Evolutionary conservation across 129 eudicot genomes (phyloP).

Genomic region (carrot (Daucus carota)): DNA sequence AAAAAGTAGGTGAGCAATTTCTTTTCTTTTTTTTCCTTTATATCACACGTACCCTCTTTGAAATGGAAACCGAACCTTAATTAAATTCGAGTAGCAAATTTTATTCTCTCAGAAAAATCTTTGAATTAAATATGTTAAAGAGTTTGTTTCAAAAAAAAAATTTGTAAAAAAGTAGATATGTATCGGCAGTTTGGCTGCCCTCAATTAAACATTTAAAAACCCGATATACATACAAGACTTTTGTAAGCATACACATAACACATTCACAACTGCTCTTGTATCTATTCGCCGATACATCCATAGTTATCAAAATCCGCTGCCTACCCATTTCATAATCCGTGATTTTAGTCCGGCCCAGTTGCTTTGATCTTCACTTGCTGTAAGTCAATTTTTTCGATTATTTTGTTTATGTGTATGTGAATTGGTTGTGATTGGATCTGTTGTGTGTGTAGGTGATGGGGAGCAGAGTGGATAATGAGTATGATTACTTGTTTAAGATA

Average conservation of each 20-base stretch:
- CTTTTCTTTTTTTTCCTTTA: no score
- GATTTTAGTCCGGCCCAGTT: constrained; percentile 1
- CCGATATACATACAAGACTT: background rate
- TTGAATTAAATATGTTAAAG: background rate
- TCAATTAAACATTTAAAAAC: background rate
- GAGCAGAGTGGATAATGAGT: constrained; percentile 10
- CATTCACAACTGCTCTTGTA: background rate
- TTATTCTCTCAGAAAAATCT: background rate
- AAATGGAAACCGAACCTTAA: background rate
- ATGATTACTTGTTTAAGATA: constrained; percentile 4
- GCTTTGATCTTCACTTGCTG: background rate
- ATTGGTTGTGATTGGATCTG: background rate
- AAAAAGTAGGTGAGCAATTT: no score
- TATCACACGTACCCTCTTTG: background rate
- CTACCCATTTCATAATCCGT: background rate
- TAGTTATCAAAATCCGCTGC: background rate
- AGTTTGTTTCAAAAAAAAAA: no score
- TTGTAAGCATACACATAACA: background rate
- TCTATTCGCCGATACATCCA: background rate
- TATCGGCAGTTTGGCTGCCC: background rate
- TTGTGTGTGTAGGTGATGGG: background rate
- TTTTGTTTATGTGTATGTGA: background rate
- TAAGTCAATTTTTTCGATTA: background rate
- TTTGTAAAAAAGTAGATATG: background rate
- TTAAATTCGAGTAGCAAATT: background rate